Base-by-base conservation (phyloP, 2,329 filamentous ascomycete species). In the Arthrobotrys musiformis region DNA sequence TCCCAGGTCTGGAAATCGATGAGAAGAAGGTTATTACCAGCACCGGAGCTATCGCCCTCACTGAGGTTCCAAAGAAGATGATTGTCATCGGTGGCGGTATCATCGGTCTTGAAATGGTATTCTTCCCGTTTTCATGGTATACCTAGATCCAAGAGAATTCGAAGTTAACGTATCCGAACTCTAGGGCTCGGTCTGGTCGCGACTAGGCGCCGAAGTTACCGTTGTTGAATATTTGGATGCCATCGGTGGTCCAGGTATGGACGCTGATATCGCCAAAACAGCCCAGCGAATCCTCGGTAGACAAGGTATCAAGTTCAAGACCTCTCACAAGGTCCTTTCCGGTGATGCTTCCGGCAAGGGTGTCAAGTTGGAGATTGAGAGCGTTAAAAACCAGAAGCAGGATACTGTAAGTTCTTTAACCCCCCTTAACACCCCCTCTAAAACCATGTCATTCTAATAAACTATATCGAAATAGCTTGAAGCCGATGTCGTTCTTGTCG, bases 271-370 rank as follows among this genome's bases (percentile, higher is more conserved):
- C 82, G 89, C 94, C 83, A 99, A 98, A 88, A 87, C 89, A 82
- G 88, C 92, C 48, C 94, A 97, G 85, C 98, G 97, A 89, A 90
- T 97, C 79, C 89, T 99, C 80, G 89, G 89, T 84, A 98, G 97
- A 89, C 95, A 99, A 87, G 95, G 94, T 78, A 91, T 99, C 84
- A 95, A 97, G 83, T 99, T 99, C 89, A 97, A 97, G 90, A 90
- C 96, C 81, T 91, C 92, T 87, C 98, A 95, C 82, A 99, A 99
- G 89, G 95, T 99, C 79, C 86, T 91, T 79, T 89, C 90, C 81
- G 95, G 95, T 81, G 94, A 98, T 83, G 90, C 89, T 82, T 90
- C 88, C 81, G 91, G 91, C 78, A 90, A 93, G 78, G 89, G 87
- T 80, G 86, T 99, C 82, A 92, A 91, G 86, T 88, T 99, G 78